Conservation (phyloP, 345 rosid genomes). For the Viola odorata region DNA sequence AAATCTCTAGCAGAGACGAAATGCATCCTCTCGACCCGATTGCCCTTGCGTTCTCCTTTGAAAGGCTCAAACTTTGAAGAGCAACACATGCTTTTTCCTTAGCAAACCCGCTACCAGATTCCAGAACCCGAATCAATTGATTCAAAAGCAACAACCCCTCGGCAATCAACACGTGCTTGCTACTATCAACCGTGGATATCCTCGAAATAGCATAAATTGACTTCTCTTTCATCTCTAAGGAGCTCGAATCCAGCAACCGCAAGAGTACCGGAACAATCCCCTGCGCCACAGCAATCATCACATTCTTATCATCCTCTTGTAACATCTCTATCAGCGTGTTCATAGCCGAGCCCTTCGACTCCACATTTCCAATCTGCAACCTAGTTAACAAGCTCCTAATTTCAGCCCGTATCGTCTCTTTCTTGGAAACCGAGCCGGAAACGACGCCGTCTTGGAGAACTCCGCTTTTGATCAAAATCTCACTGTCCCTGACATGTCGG, state of each 20-base stretch:
- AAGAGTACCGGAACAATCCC: conserved; percentile 80
- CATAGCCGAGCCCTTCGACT: conserved; percentile 70
- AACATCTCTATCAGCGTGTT: conserved; percentile 51
- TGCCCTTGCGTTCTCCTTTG: conserved; percentile 77
- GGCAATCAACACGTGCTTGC: conserved; percentile 66
- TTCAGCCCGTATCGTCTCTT: conserved; percentile 62
- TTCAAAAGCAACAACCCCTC: conserved; percentile 73
- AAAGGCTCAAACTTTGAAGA: conserved; percentile 56
- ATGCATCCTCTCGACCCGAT: conserved; percentile 86
- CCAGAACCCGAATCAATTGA: conserved; percentile 68
- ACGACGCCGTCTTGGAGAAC: conserved; percentile 37
- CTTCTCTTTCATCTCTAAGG: conserved; percentile 63
- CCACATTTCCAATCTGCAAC: conserved; percentile 71
- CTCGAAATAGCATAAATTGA: conserved; percentile 62
- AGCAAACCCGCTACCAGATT: conserved; percentile 82
- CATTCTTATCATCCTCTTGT: conserved; percentile 76
- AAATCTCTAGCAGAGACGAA: conserved; percentile 72
- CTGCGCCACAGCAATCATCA: conserved; percentile 79
- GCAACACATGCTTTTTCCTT: conserved; percentile 85
- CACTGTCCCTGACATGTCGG: conserved; percentile 57
- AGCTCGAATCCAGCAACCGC: conserved; percentile 57
- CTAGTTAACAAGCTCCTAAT: conserved; percentile 62
- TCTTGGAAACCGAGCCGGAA: conserved; percentile 38
- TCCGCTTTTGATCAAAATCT: conserved; percentile 59
- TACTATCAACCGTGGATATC: conserved; percentile 67